Evolutionary conservation across 192 early-diverging fungal genomes (phyloP).

Genomic region (Coemansia sp.): DNA sequence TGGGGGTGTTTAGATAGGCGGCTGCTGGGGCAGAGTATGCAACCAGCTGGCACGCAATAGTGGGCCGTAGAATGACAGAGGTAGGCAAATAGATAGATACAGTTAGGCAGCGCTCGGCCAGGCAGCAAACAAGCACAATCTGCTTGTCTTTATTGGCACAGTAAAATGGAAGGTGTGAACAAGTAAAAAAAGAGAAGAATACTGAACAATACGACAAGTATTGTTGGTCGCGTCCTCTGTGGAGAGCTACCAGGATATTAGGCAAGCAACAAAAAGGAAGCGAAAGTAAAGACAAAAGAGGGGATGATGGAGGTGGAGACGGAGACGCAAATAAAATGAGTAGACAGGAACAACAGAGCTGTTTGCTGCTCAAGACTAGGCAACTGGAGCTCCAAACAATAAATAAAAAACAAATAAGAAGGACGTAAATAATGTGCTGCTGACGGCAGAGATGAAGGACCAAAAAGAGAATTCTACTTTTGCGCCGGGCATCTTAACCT

Average conservation of each 20-base stretch:
- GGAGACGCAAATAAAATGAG: too few relatives aligned
- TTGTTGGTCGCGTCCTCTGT: neutral
- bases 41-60: neutral
- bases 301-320: slow-evolving; percentile 1
- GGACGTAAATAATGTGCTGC: neutral
- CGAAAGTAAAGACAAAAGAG: neutral
- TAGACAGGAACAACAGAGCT: neutral
- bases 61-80: neutral
- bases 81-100: neutral
- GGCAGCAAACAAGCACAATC: neutral
- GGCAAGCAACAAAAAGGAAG: neutral
- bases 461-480: neutral
- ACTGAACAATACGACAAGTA: neutral
- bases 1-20: too few relatives aligned
- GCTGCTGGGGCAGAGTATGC: neutral
- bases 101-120: neutral
- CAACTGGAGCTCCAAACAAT: neutral
- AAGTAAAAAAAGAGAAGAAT: neutral
- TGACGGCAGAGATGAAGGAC: slow-evolving; percentile 1
- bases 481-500: slow-evolving; percentile 21
- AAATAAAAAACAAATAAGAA: neutral
- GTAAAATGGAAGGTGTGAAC: neutral
- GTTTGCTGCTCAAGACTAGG: neutral
- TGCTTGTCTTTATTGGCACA: neutral
- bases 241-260: neutral